Evolutionary conservation across 768 basidiomycete species (phyloP), one percentile per base, ranked within the genome.

Genomic region (Psilocybe azurescens): DNA sequence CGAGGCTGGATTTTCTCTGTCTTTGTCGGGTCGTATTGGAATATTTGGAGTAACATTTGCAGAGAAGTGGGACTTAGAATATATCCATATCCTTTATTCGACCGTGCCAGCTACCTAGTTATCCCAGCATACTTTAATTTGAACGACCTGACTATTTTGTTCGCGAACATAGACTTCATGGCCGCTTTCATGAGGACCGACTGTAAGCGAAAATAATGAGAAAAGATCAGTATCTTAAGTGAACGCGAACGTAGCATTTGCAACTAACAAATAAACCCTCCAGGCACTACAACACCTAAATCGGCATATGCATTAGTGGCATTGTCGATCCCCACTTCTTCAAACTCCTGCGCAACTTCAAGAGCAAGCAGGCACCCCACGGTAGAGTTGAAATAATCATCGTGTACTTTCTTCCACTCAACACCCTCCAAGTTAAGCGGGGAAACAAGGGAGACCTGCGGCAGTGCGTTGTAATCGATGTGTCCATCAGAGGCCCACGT

Each of bases 101-200:
- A 24, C 24, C 24, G 24, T 24, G 0, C 38, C 0, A 48, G 47
- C 47, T 48, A 10, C 16, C 47, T 48, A 48, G 8, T 18, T 16
- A 48, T 48, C 47, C 47, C 47, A 48, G 47, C 47, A 48, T 24
- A 48, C 47, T 16, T 48, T 48, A 18, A 48, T 48, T 48, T 48
- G 47, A 48, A 48, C 47, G 9, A 48, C 47, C 16, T 48, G 47
- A 48, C 16, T 16, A 7, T 16, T 48, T 7, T 48, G 3, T 48
- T 10, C 47, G 8, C 47, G 47, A 18, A 48, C 47, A 48, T 48
- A 24, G 0, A 48, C 47, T 18, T 48, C 47, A 48, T 48, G 47
- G 7, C 47, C 47, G 20, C 47, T 48, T 48, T 48, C 47, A 24
- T 48, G 47, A 10, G 47, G 47, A 8, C 47, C 47, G 1, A 48